Evolutionary conservation across 2,329 filamentous ascomycete species (phyloP), one percentile per base, ranked within the genome.

Genomic region (Sporothrix curviconia): DNA sequence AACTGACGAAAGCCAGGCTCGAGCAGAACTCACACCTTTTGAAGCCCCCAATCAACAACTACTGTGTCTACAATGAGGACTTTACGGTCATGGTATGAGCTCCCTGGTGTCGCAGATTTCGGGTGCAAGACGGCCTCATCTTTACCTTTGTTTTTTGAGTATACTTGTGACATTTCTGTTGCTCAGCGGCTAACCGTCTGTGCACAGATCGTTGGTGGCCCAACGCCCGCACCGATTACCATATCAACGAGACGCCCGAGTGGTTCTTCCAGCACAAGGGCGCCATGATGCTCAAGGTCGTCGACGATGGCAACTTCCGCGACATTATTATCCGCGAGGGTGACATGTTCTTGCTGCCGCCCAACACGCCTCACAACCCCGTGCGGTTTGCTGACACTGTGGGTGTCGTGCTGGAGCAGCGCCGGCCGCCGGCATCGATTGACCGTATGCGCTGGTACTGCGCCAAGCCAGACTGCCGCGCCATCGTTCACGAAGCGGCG

Each of bases 191-290:
- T 30, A 9, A 30, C 24, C 44, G 7, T 50, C 22, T 40, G 43
- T 19, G n/a, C 17, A 7, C 46, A 69, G 68, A 69, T 70, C 66
- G 92, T 99, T 61, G 94, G 94, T 69, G 94, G 12, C 94, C 94
- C 67, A 97, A 97, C 72, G 90, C 90, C 60, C 85, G 94, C 63
- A 96, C 92, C 57, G 94, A 97, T 78, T 99, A 96, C 78, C 94
- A 97, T 80, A 92, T 97, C 81, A 97, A 97, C 79, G 78, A 85
- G 66, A 97, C 92, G 0, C 85, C 94, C 12, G 94, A 97, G 73
- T 97, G 92, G 86, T 99, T 97, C 83, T 97, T 94, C 80, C 92
- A 97, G 74, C 85, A 96, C 81, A 85, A 86, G 66, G 94, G 94
- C 64, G 85, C 87, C 64, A 96, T 97, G 92, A 79, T 94, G 58